phyloP scores from a whole-genome alignment of 2,329 filamentous ascomycete genomes.

The Podosphaera aphanis region DNA sequence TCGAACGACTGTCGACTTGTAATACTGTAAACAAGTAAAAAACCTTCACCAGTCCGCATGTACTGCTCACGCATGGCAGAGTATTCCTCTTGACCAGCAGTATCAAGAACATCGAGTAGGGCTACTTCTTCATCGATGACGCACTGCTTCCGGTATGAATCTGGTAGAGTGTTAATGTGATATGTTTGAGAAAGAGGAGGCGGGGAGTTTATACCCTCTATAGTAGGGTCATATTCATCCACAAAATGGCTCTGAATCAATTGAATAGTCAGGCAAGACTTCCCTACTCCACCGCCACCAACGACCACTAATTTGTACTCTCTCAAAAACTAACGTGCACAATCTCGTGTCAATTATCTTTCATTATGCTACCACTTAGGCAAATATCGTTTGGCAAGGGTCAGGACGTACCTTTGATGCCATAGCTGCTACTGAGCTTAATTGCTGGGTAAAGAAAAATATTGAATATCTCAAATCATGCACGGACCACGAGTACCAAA shows the following conservation, averaged over 20 bases:
- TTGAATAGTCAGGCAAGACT: conserved; percentile 97
- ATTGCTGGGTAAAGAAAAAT: neutral
- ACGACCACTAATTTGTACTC: conserved; percentile 95
- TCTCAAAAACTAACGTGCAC: conserved; percentile 44
- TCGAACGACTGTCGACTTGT: conserved; percentile 93
- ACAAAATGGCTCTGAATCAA: conserved; percentile 13
- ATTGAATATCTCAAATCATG: neutral
- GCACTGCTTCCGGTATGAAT: conserved; percentile 99
- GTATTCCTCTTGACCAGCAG: conserved; percentile 96
- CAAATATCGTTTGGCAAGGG: neutral
- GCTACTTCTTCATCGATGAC: conserved; percentile 96
- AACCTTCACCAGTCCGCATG: conserved; percentile 97
- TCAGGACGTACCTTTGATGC: conserved; percentile 1
- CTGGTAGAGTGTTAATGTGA: conserved; percentile 24
- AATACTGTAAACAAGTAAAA: conserved; percentile 94
- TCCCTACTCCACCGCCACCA: conserved; percentile 92
- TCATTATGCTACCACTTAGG: neutral
- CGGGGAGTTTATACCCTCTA: conserved; percentile 34
- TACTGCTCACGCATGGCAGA: conserved; percentile 99
- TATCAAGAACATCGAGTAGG: conserved; percentile 91
- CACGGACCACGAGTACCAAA: neutral
- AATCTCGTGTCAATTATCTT: conserved; percentile 6
- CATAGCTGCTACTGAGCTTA: neutral
- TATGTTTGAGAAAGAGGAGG: neutral
- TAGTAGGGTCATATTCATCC: conserved; percentile 3